These are phyloP conservation scores for Macrolepiota fuliginosa DNA, from an alignment of 768 basidiomycete species.

Conservation along the genomic window DNA sequence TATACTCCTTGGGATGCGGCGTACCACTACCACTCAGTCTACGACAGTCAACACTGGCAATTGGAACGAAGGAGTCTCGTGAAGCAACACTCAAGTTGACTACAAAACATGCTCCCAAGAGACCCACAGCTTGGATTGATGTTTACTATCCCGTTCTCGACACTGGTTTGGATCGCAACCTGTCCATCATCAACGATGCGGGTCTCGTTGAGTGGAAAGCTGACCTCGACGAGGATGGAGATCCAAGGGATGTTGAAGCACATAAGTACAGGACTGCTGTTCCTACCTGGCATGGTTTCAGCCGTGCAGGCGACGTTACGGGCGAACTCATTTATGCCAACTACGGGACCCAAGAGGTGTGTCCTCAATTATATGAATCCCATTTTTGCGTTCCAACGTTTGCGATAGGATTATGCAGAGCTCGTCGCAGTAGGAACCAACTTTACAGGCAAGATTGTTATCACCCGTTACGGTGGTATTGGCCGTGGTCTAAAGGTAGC, in stretches of 20 bases:
- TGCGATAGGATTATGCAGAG: conserved; percentile 41
- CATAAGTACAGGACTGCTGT: conserved; percentile 63
- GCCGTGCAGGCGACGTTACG: conserved; percentile 69
- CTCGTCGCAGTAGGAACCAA: conserved; percentile 65
- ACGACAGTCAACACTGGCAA: conserved; percentile 51
- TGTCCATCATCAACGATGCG: conserved; percentile 62
- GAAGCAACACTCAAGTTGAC: conserved; percentile 61
- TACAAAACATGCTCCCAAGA: conserved; percentile 34
- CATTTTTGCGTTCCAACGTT: not conserved
- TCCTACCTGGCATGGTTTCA: conserved; percentile 86
- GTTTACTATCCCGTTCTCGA: conserved; percentile 89
- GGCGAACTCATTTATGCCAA: conserved; percentile 76
- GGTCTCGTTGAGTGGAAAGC: conserved; percentile 64
- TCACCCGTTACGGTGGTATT: conserved; percentile 71
- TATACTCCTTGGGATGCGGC: conserved; percentile 50
- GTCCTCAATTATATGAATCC: conserved; percentile 16
- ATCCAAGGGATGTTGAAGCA: conserved; percentile 70
- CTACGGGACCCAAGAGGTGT: conserved; percentile 63
- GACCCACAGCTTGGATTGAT: conserved; percentile 78
- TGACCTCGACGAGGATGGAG: conserved; percentile 69
- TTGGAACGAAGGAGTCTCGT: conserved; percentile 67
- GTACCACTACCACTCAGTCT: conserved; percentile 76
- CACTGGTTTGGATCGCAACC: conserved; percentile 63
- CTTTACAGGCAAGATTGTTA: conserved; percentile 73
- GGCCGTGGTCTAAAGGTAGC: conserved; percentile 85